Base-by-base conservation (phyloP, 1,139 yeast genomes). In the Geotrichum europaeum region DNA sequence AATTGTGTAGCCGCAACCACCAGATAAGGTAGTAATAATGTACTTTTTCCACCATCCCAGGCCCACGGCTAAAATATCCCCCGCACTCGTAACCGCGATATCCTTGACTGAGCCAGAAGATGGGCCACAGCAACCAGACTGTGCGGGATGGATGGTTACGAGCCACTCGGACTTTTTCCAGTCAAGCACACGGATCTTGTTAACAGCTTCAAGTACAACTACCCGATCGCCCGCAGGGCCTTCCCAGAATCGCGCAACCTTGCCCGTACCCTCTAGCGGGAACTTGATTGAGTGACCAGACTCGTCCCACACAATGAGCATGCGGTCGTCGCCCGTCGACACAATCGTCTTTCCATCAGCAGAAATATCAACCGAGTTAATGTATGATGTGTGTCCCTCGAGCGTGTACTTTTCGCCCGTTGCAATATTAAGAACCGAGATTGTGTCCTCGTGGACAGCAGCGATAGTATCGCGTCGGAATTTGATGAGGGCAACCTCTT, bases 11-110 rank as follows among this genome's bases (percentile, higher is more conserved):
- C 72, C 72, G 57, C 70, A 65, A 12, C 72, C 72, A 10, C 71
- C 72, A 22, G 57, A 45, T n/a, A 60, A 43, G 34, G 68, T 58
- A 12, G 66, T 58, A n/a, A 67, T 53, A 53, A 67, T 64, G 57
- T 70, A 75, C 32, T 67, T 65, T 59, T 74, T 74, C 71, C 73
- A 69, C 76, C 75, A 73, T 4, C 76, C 77, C 28, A 69, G 67
- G 1, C 77, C 77, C 47, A 73, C 62, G 1, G 73, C 75, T 2
- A 72, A 62, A 1, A 75, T 53, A 28, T 67, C 68, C n/a, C 69
- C 68, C 49, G 69, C 68, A 40, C 63, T 55, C 20, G 22, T 54
- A 4, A 71, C 58, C 0, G 71, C 62, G 1, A 75, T 69, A 55
- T 70, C 76, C 49, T 60, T 64, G 4, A 69, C 66, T 18, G 52